Percentiles rank a stretch among this genome's conserved stretches.
Conservation (phyloP, 768 basidiomycete species). For the Galerina marginata region DNA sequence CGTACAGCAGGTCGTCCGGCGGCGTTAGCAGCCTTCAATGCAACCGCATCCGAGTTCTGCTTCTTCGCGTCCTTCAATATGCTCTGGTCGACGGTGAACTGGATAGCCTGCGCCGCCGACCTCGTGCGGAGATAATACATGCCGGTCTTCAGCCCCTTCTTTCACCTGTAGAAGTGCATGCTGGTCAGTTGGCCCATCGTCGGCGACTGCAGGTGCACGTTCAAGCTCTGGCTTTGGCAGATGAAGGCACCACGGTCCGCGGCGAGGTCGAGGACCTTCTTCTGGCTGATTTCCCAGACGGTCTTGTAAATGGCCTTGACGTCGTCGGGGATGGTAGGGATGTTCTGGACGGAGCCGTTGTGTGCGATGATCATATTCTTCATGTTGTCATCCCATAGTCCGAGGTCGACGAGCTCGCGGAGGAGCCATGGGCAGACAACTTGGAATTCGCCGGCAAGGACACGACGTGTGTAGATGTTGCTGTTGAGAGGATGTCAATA, state of each 20-base stretch:
- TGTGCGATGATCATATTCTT: slow-evolving; percentile 99
- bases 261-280: slow-evolving; percentile 96
- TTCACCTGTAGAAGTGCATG: slow-evolving; percentile 99
- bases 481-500: slow-evolving; percentile 43
- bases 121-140: slow-evolving; percentile 98
- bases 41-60: slow-evolving; percentile 41
- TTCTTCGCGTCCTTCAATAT: slow-evolving; percentile 70
- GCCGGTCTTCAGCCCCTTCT: slow-evolving; percentile 98
- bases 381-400: slow-evolving; percentile 98
- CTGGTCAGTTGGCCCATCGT: slow-evolving; percentile 91
- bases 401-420: slow-evolving; percentile 94
- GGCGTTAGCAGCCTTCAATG: slow-evolving; percentile 26
- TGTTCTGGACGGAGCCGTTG: slow-evolving; percentile 87
- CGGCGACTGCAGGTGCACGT: slow-evolving; percentile 90
- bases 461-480: slow-evolving; percentile 98
- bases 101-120: slow-evolving; percentile 94
- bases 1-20: slow-evolving; percentile 15
- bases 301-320: slow-evolving; percentile 99
- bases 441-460: slow-evolving; percentile 99
- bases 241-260: slow-evolving; percentile 99
- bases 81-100: slow-evolving; percentile 93
- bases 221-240: slow-evolving; percentile 94
- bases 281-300: slow-evolving; percentile 99
- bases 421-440: slow-evolving; percentile 99
- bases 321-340: slow-evolving; percentile 86